Base-by-base conservation (phyloP, 352 stramenopile species). In the Phytophthora europaea region DNA sequence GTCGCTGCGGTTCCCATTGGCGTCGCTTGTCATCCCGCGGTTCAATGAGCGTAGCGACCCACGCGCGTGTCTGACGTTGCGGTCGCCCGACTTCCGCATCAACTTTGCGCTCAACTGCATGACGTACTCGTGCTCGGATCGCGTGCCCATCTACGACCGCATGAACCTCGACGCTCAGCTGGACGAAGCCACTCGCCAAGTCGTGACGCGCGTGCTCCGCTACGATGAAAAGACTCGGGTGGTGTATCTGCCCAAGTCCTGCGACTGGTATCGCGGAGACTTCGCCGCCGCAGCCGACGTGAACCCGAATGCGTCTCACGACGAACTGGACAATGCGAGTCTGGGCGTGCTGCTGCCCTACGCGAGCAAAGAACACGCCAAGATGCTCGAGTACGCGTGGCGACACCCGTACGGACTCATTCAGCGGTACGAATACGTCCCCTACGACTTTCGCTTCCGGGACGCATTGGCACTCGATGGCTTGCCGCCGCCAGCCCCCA, bases 71-170 rank as follows among this genome's bases (percentile, higher is more conserved):
- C 56, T 88, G 13, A 59, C 65, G n/a, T 58, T 92, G 8, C 72
- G 71, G 6, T 54, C 18, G 8, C 36, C 55, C 0, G 82, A 92
- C 54, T 90, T 85, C 28, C 77, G 84, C 5, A 58, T 90, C 57
- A 89, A 87, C 56, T 92, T 90, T 61, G 82, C 82, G 1, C 67
- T 92, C 3, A 92, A 92, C 65, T 89, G 76, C 62, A 78, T 89
- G 40, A 90, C 82, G 20, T 83, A 81, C 50, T 89, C 84, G 15
- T 89, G 78, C 47, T 61, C 64, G 20, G 70, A 72, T 18, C 51
- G 64, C 0, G 72, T 91, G 10, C 56, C 74, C 3, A 74, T 92
- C 6, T 92, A 85, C 51, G 74, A 78, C n/a, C 73, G 64, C 2
- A 54, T 58, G 9, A 66, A 79, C 18, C 70, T 92, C n/a, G 77